A percentile compares a stretch with the other conserved stretches of the same genome.
Evolutionary conservation across 495 filamentous ascomycete genomes (phyloP).

Genomic region (Hypoxylon subgilvum): DNA sequence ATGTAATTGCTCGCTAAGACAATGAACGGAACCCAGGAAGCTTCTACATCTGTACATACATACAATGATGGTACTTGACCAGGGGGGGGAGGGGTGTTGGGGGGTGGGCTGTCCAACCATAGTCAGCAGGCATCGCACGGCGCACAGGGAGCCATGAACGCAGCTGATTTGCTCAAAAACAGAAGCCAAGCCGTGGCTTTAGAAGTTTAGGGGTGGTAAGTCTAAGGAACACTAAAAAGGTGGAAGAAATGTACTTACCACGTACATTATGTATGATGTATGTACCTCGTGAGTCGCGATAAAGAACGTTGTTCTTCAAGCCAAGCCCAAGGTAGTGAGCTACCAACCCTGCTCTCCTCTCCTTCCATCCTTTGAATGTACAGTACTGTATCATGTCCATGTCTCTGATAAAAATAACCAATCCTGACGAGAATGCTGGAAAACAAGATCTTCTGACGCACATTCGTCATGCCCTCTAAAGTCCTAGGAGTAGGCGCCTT

Average conservation of each 20-base stretch:
- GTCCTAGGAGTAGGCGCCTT: conserved; percentile 5
- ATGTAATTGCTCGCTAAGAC: conserved; percentile 31
- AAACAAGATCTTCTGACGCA: conserved; percentile 12
- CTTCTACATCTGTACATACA: too few relatives aligned
- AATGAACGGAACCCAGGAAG: conserved; percentile 21
- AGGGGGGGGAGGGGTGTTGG: neutral
- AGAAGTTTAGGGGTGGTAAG: conserved; percentile 23
- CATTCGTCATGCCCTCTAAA: conserved; percentile 15
- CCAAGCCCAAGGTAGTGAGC: neutral
- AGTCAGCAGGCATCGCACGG: conserved; percentile 32
- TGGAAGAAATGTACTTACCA: neutral
- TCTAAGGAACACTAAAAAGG: conserved; percentile 13
- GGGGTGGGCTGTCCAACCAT: conserved; percentile 18
- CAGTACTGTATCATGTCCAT: neutral
- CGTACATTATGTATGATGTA: conserved; percentile 1
- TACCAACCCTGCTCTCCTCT: too few relatives aligned
- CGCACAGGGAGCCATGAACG: conserved; percentile 29
- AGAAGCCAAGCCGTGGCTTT: conserved; percentile 20
- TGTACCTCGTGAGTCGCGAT: too few relatives aligned
- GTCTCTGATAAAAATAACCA: neutral
- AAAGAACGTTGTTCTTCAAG: too few relatives aligned
- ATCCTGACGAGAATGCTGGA: neutral
- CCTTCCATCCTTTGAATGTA: too few relatives aligned
- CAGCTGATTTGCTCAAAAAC: conserved; percentile 25
- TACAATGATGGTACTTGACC: too few relatives aligned